Evolutionary conservation across 208 protist species (phyloP), one percentile per base, ranked within the genome.

Genomic region (Leptomonas seymouri): DNA sequence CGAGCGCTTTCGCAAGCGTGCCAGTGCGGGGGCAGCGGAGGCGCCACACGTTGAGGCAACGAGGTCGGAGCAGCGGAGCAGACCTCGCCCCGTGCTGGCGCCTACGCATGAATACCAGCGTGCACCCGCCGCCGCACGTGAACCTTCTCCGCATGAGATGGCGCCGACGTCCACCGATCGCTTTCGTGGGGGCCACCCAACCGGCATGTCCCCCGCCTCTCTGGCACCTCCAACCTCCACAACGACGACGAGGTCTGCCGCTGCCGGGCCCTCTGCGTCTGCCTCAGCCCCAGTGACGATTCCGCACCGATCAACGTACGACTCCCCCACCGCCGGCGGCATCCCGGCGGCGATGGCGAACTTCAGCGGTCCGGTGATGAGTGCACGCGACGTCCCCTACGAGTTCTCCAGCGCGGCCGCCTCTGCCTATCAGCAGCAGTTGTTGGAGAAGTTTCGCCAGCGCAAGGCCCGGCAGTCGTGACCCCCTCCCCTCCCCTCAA

Each of bases 351-450:
- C 53, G 12, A 57, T 72, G 50, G 51, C 63, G 50, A 59, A 51
- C 31, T 64, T 69, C 61, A 69, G 60, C 27, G 74, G 58, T 14
- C 71, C 63, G 0, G 71, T 78, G 53, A 64, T 53, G 39, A 76
- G 67, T 48, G 78, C 46, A 8, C 57, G 64, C 15, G 72, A 79
- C 21, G 85, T 93, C 30, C 91, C 88, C 1, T 56, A 76, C 21
- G 79, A 91, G 79, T 96, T 85, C 75, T 92, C 88, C 28, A 87
- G 77, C 65, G 78, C 75, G 31, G 89, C 87, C 2, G 91, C 91
- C 54, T 65, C 84, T 3, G 88, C 87, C 41, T 97, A 97, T 42
- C 91, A 97, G 78, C 76, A 92, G 65, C 63, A 80, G 53, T 83
- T 97, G 39, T 71, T 97, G 14, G 91, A 94, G 62, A 73, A 84